Percentiles rank a stretch among this genome's conserved stretches.
phyloP scores from a whole-genome alignment of 2,329 filamentous ascomycete genomes.

The Neurospora crassa region DNA sequence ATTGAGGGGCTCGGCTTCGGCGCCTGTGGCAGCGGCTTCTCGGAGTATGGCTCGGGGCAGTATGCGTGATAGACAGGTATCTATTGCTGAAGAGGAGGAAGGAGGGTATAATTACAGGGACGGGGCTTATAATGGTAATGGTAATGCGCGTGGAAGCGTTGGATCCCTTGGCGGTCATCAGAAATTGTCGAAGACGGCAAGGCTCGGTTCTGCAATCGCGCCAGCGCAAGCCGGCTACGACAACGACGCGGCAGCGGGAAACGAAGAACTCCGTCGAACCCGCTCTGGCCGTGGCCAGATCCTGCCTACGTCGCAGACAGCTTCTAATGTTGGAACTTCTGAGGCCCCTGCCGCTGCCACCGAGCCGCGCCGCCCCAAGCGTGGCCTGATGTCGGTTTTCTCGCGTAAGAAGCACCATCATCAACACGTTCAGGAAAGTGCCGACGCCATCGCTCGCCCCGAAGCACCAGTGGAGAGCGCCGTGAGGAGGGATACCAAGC shows the following conservation, averaged over 20 bases:
- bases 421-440: conserved; percentile 31
- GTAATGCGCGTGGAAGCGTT: not conserved
- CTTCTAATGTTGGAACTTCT: conserved; percentile 14
- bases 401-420: conserved; percentile 49
- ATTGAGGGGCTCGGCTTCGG: not conserved
- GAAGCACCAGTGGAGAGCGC: conserved; percentile 43
- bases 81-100: not conserved
- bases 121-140: not conserved
- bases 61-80: not conserved
- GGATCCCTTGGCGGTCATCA: not conserved
- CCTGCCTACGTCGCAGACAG: conserved; percentile 13
- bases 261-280: conserved; percentile 26
- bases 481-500: conserved; percentile 50
- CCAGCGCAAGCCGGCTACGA: not conserved
- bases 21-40: not conserved
- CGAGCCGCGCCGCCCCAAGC: conserved; percentile 6
- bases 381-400: conserved; percentile 50
- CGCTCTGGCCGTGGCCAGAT: conserved; percentile 33
- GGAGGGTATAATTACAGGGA: not conserved
- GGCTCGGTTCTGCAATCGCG: not conserved
- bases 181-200: not conserved
- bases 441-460: conserved; percentile 35
- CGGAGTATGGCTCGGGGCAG: not conserved
- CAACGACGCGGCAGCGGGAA: not conserved
- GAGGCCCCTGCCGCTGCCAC: conserved; percentile 2